These are phyloP conservation scores for Fusarium papillatum DNA, from an alignment of 2,329 filamentous ascomycete species.

Conservation along the genomic window DNA sequence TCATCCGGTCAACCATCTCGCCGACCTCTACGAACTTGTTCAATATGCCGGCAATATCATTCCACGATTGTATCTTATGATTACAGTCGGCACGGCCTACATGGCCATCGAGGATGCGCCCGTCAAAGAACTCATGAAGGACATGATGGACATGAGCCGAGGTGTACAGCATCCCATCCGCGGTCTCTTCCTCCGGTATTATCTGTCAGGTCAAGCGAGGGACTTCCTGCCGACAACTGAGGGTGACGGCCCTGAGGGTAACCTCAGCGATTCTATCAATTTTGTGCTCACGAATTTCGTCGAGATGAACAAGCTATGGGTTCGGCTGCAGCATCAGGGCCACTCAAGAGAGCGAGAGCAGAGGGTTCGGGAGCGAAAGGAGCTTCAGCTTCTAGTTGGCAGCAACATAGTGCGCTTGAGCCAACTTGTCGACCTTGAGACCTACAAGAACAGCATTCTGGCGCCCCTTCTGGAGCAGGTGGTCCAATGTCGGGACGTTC, in stretches of 20 bases:
- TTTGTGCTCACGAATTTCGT: conserved; percentile 99
- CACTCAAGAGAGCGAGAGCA: conserved; percentile 96
- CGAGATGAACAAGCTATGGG: conserved; percentile 99
- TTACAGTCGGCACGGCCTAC: conserved; percentile 98
- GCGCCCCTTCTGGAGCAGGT: conserved; percentile 95
- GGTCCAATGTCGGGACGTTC: conserved; percentile 95
- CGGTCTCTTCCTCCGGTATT: conserved; percentile 95
- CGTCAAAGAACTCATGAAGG: conserved; percentile 99
- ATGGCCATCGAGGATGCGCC: conserved; percentile 99
- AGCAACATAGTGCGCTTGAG: conserved; percentile 97
- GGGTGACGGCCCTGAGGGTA: conserved; percentile 93
- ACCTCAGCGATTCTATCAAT: conserved; percentile 96
- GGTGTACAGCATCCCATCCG: conserved; percentile 98
- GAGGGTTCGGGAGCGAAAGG: conserved; percentile 93
- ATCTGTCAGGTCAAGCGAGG: conserved; percentile 93
- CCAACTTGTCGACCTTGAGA: conserved; percentile 94
- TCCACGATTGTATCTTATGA: conserved; percentile 97
- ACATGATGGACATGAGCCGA: conserved; percentile 99
- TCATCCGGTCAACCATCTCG: conserved; percentile 97
- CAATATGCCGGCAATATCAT: conserved; percentile 99
- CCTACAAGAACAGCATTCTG: conserved; percentile 92
- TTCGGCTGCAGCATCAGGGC: conserved; percentile 95
- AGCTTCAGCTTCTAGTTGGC: conserved; percentile 94
- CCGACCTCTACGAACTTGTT: conserved; percentile 97
- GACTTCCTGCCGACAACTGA: conserved; percentile 87